A percentile compares a stretch with the other conserved stretches of the same genome.
phyloP scores from a whole-genome alignment of 176 grass and related monocot species.

The Cocos nucifera region DNA sequence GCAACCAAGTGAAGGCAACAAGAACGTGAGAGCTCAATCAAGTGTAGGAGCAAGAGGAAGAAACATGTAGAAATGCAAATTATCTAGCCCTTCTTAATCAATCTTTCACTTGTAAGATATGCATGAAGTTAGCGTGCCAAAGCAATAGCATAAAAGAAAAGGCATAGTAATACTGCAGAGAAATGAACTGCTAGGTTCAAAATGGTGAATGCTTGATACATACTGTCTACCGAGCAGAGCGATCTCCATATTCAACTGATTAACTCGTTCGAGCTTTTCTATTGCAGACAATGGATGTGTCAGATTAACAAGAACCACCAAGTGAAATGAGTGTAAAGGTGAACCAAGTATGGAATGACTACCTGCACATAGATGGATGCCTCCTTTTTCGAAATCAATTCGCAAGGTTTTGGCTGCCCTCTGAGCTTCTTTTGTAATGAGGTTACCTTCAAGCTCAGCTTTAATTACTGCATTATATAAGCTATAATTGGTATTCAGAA shows the following conservation, averaged over 20 bases:
- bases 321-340: conserved; percentile 2
- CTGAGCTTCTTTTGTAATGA: conserved; percentile 62
- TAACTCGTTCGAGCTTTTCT: conserved; percentile 76
- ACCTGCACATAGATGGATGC: conserved; percentile 86
- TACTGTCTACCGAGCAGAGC: conserved; percentile 85
- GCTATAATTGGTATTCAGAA: conserved; percentile 69
- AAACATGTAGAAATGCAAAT: too few relatives aligned
- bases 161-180: too few relatives aligned
- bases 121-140: too few relatives aligned
- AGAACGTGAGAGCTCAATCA: too few relatives aligned
- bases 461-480: conserved; percentile 79
- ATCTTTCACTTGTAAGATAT: too few relatives aligned
- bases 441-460: conserved; percentile 49
- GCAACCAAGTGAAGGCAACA: too few relatives aligned
- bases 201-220: conserved; percentile 26
- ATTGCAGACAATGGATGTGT: conserved; percentile 20
- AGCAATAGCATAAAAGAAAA: not conserved
- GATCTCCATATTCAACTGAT: conserved; percentile 76
- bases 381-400: conserved; percentile 88
- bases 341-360: not conserved
- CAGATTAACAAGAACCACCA: conserved; percentile 5
- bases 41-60: too few relatives aligned
- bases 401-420: conserved; percentile 55
- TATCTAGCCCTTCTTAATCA: too few relatives aligned
- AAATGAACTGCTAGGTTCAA: too few relatives aligned